Evolutionary conservation across 805 yeast genomes (phyloP).

Genomic region (Ogataea saltuana): DNA sequence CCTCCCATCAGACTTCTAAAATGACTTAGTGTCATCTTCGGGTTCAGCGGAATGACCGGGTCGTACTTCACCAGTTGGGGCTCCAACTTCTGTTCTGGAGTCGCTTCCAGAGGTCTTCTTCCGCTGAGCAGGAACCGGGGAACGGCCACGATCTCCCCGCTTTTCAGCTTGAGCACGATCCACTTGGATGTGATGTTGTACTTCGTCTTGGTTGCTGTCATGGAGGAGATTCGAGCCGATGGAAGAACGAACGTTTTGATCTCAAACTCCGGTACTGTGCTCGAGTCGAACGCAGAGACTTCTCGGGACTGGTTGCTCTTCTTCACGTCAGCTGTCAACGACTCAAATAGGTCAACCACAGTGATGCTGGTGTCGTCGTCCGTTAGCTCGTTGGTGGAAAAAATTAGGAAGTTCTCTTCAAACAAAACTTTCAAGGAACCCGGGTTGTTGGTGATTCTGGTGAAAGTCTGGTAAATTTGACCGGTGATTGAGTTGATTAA

Average conservation of each 20-base stretch:
- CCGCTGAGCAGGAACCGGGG: constrained; percentile 73
- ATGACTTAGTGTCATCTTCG: constrained; percentile 52
- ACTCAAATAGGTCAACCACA: constrained; percentile 79
- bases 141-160: constrained; percentile 64
- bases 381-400: constrained; percentile 54
- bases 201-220: constrained; percentile 58
- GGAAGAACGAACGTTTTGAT: constrained; percentile 65
- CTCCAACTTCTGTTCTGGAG: constrained; percentile 54
- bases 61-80: constrained; percentile 64
- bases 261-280: constrained; percentile 47
- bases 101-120: constrained; percentile 61
- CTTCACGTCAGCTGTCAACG: constrained; percentile 52
- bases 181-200: constrained; percentile 71
- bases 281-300: constrained; percentile 22
- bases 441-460: constrained; percentile 31
- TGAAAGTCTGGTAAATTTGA: constrained; percentile 44
- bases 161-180: constrained; percentile 55
- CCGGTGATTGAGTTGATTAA: constrained; percentile 75
- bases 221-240: constrained; percentile 45
- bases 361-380: constrained; percentile 57
- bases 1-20: constrained; percentile 40
- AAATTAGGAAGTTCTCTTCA: constrained; percentile 84
- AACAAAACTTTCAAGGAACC: constrained; percentile 50
- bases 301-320: constrained; percentile 10
- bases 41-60: constrained; percentile 55